phyloP scores from a whole-genome alignment of 2,329 filamentous ascomycete species.

The Talaromyces sp. region DNA sequence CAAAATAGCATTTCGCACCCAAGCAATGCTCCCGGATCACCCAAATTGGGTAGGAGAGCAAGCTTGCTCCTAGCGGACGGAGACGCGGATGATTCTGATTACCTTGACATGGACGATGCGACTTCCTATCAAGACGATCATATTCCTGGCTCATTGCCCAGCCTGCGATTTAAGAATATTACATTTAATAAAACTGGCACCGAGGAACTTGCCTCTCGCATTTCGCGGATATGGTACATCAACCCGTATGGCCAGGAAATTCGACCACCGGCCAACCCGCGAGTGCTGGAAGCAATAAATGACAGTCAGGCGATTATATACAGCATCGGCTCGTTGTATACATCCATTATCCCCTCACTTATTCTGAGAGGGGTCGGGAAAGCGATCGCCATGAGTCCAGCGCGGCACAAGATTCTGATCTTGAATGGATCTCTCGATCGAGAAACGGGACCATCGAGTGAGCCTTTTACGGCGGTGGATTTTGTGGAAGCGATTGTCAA shows the following conservation, averaged over 20 bases:
- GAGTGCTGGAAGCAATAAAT: slow-evolving; percentile 67
- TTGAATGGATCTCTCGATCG: slow-evolving; percentile 81
- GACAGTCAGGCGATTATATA: slow-evolving; percentile 72
- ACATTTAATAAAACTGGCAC: slow-evolving; percentile 75
- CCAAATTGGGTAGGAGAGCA: slow-evolving; percentile 25
- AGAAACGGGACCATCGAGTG: slow-evolving; percentile 70
- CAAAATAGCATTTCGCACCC: slow-evolving; percentile 93
- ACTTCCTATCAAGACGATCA: slow-evolving; percentile 46
- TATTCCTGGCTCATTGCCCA: slow-evolving; percentile 66
- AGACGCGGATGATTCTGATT: slow-evolving; percentile 25
- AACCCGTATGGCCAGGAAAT: slow-evolving; percentile 99
- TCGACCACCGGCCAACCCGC: slow-evolving; percentile 74
- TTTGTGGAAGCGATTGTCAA: slow-evolving; percentile 77
- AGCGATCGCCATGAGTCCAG: slow-evolving; percentile 52
- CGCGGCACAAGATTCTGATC: slow-evolving; percentile 72
- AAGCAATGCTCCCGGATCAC: slow-evolving; percentile 47
- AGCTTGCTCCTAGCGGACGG: slow-evolving; percentile 37
- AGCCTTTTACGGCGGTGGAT: slow-evolving; percentile 70
- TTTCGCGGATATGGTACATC: slow-evolving; percentile 90
- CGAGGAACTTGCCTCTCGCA: slow-evolving; percentile 73
- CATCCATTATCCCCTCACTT: slow-evolving; percentile 78
- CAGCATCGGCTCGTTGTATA: slow-evolving; percentile 91
- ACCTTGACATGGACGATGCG: slow-evolving; percentile 31
- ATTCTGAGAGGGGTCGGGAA: slow-evolving; percentile 73
- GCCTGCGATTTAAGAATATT: slow-evolving; percentile 76